These are phyloP conservation scores for Tylopilus balloui DNA, from an alignment of 768 basidiomycete species.

Conservation along the genomic window DNA sequence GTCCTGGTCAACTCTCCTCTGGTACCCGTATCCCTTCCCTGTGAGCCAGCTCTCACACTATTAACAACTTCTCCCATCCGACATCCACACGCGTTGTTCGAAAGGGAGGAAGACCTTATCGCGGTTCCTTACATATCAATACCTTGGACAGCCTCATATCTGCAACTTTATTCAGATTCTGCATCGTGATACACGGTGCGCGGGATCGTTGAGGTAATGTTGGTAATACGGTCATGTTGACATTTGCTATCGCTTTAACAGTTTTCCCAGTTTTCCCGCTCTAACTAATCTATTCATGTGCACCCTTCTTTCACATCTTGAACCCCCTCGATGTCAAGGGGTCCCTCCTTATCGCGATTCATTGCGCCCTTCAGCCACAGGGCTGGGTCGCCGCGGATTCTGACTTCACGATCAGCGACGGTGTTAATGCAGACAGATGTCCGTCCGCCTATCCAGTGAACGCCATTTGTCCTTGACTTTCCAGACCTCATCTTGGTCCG, in stretches of 20 bases:
- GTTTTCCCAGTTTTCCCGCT: slow-evolving; percentile 15
- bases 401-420: neutral
- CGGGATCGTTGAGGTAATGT: slow-evolving; percentile 16
- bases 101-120: neutral
- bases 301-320: neutral
- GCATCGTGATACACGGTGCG: neutral
- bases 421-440: neutral
- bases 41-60: neutral
- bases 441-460: neutral
- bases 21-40: neutral
- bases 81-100: neutral
- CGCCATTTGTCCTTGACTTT: neutral
- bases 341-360: neutral
- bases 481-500: neutral
- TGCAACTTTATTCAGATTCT: slow-evolving; percentile 8
- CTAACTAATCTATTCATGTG: slow-evolving; percentile 4
- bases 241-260: slow-evolving; percentile 5
- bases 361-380: neutral
- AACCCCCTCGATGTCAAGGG: neutral
- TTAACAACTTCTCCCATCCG: neutral
- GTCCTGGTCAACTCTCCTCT: neutral
- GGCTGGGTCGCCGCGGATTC: neutral
- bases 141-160: neutral
- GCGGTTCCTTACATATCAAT: neutral
- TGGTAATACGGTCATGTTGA: slow-evolving; percentile 7